Conservation (phyloP, 768 basidiomycete genomes). For the Agrocybe praecox region DNA sequence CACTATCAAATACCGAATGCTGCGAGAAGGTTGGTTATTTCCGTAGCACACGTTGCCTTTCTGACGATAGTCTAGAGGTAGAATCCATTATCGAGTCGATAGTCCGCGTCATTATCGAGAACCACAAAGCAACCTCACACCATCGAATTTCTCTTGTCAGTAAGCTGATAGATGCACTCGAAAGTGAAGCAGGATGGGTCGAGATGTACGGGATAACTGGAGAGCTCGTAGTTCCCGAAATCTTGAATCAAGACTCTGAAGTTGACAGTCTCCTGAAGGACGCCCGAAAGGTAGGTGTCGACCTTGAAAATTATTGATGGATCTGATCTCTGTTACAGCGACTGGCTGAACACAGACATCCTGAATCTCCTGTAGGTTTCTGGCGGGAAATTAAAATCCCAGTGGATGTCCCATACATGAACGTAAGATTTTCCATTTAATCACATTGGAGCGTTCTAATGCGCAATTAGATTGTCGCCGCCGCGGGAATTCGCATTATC, state of each 20-base stretch:
- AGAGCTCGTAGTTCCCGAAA: conserved; percentile 59
- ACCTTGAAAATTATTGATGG: background rate
- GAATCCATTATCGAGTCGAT: conserved; percentile 58
- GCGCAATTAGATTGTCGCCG: conserved; percentile 63
- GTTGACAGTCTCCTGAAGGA: conserved; percentile 29
- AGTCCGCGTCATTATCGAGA: conserved; percentile 44
- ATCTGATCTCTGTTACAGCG: conserved; percentile 27
- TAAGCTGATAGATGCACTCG: conserved; percentile 58
- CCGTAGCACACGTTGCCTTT: background rate
- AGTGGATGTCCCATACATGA: conserved; percentile 82
- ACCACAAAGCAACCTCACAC: conserved; percentile 30
- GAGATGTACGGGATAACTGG: conserved; percentile 72
- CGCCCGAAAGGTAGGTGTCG: conserved; percentile 31
- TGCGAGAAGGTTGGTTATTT: conserved; percentile 70
- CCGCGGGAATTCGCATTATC: conserved; percentile 51
- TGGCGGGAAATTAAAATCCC: conserved; percentile 88
- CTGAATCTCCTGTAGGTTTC: conserved; percentile 37
- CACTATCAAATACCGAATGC: conserved; percentile 72
- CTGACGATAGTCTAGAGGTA: conserved; percentile 52
- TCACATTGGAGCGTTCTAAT: conserved; percentile 7
- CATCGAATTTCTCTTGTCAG: conserved; percentile 48
- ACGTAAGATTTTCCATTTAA: conserved; percentile 50
- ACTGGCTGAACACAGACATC: conserved; percentile 44
- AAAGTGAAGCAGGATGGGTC: conserved; percentile 67
- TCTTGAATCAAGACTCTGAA: conserved; percentile 30